phyloP scores from a whole-genome alignment of 495 filamentous ascomycete species.

The Penicillium psychrofluorescens region DNA sequence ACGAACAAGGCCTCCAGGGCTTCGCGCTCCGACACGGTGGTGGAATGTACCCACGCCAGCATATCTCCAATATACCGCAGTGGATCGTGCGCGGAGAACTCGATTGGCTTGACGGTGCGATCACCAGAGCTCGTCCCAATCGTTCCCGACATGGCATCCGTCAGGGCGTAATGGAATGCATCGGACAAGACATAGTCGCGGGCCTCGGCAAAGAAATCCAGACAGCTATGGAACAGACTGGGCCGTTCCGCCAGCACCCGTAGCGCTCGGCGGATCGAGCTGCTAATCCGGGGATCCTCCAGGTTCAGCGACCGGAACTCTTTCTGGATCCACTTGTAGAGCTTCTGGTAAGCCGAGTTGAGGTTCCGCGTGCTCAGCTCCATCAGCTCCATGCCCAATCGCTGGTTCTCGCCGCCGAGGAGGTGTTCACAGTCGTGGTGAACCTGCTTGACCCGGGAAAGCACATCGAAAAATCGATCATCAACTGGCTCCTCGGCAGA shows the following conservation, averaged over 20 bases:
- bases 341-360: slow-evolving; percentile 89
- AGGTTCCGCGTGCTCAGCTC: slow-evolving; percentile 79
- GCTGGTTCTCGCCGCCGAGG: slow-evolving; percentile 84
- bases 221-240: slow-evolving; percentile 82
- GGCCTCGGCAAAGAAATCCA: slow-evolving; percentile 90
- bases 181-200: slow-evolving; percentile 82
- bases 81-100: slow-evolving; percentile 86
- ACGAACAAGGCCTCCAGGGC: slow-evolving; percentile 88
- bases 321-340: slow-evolving; percentile 89
- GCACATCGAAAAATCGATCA: slow-evolving; percentile 73
- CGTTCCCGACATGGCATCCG: slow-evolving; percentile 52
- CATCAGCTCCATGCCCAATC: slow-evolving; percentile 80
- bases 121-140: slow-evolving; percentile 20
- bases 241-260: slow-evolving; percentile 86
- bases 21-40: slow-evolving; percentile 87
- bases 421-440: slow-evolving; percentile 82
- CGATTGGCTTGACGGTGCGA: slow-evolving; percentile 75
- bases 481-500: slow-evolving; percentile 73
- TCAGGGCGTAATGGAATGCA: slow-evolving; percentile 85
- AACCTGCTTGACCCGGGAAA: slow-evolving; percentile 80
- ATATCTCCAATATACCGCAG: slow-evolving; percentile 94
- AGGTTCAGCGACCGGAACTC: slow-evolving; percentile 91
- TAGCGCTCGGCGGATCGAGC: slow-evolving; percentile 75
- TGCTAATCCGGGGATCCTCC: slow-evolving; percentile 88
- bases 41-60: slow-evolving; percentile 94